Percentiles rank a stretch among this genome's conserved stretches.
These are phyloP conservation scores for Chimonanthus salicifolius DNA, from an alignment of 164 flowering plant genomes.

Conservation along the genomic window DNA sequence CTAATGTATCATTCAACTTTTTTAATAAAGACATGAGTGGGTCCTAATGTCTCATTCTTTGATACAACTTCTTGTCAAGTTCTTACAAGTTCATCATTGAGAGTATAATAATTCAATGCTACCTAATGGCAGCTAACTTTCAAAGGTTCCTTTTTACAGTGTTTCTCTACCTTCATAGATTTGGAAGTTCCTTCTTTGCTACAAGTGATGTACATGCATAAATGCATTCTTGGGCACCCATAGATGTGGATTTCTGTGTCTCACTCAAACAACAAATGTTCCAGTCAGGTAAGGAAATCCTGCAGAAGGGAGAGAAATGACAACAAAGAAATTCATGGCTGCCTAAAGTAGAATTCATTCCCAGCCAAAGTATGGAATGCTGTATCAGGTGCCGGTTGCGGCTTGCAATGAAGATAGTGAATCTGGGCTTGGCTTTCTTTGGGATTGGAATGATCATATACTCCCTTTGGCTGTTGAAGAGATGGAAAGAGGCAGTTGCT, in stretches of 20 bases:
- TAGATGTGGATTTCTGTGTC: no score
- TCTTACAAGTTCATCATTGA: no score
- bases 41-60: no score
- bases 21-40: no score
- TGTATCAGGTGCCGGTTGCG: slow-evolving; percentile 34
- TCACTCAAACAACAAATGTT: no score
- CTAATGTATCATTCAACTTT: no score
- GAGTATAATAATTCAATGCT: no score
- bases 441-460: slow-evolving; percentile 42
- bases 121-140: not conserved
- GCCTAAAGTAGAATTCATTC: not conserved
- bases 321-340: not conserved
- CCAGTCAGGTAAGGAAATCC: not conserved
- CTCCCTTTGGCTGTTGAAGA: slow-evolving; percentile 49
- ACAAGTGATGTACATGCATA: not conserved
- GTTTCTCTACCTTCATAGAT: not conserved
- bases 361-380: slow-evolving; percentile 15
- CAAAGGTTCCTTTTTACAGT: not conserved
- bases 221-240: no score
- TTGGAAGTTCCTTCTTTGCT: not conserved
- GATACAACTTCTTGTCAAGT: no score
- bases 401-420: slow-evolving; percentile 23
- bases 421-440: slow-evolving; percentile 21
- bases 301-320: not conserved
- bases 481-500: slow-evolving; percentile 31